These are phyloP conservation scores for Musa beccarii DNA, from an alignment of 176 grass and related monocot genomes.

Conservation along the genomic window DNA sequence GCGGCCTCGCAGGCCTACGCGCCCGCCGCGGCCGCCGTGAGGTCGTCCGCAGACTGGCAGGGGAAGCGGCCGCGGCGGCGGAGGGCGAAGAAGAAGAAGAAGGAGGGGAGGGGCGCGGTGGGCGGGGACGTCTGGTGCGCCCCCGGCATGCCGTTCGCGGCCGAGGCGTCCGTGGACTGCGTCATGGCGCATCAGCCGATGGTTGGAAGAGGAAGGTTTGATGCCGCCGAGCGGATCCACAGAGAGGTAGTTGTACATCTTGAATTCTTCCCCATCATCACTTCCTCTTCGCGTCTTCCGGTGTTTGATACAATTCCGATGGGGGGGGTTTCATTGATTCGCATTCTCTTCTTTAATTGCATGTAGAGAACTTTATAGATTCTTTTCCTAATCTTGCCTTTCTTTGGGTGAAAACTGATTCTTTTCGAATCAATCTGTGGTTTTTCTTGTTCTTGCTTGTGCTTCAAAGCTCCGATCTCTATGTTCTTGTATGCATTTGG, in stretches of 20 bases:
- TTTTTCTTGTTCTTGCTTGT: too few relatives aligned
- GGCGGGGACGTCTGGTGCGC: slow-evolving; percentile 83
- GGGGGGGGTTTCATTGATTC: not conserved
- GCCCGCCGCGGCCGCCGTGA: slow-evolving; percentile 36
- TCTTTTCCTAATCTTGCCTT: too few relatives aligned
- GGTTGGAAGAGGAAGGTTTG: slow-evolving; percentile 16
- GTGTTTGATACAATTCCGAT: not conserved
- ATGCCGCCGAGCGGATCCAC: slow-evolving; percentile 35
- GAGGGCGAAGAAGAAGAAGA: slow-evolving; percentile 33
- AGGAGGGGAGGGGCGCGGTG: slow-evolving; percentile 20
- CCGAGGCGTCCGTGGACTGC: slow-evolving; percentile 87
- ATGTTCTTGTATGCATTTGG: not conserved
- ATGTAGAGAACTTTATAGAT: too few relatives aligned
- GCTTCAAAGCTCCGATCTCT: not conserved
- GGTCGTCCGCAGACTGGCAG: slow-evolving; percentile 62
- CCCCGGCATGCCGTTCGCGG: slow-evolving; percentile 60
- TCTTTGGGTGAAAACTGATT: too few relatives aligned
- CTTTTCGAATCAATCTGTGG: too few relatives aligned
- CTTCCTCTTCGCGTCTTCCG: not conserved
- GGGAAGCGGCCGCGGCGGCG: slow-evolving; percentile 24
- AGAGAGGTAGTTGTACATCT: slow-evolving; percentile 40
- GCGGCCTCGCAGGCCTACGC: slow-evolving; percentile 29
- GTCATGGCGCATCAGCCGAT: slow-evolving; percentile 57
- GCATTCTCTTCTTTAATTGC: too few relatives aligned
- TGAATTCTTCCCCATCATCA: not conserved